A percentile compares a stretch with the other conserved stretches of the same genome.
Conservation (phyloP, 768 basidiomycete genomes). For the Punctularia strigosozonata region DNA sequence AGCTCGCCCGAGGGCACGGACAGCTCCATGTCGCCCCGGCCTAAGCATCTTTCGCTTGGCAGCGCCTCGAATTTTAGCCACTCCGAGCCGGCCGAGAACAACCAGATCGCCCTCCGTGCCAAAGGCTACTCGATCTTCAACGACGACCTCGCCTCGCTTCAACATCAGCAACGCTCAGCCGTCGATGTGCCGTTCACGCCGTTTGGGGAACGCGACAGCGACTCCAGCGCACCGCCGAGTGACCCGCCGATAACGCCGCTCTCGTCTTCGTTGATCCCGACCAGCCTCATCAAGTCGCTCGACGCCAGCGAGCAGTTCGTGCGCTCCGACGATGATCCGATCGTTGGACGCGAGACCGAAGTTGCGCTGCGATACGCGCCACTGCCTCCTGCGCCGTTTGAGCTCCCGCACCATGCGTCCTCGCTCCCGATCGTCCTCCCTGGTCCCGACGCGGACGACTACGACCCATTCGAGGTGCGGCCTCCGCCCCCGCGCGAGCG, state of each 20-base stretch:
- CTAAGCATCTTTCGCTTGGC: constrained; percentile 13
- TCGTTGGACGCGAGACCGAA: constrained; percentile 30
- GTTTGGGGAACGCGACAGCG: constrained; percentile 33
- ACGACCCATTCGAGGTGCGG: constrained; percentile 37
- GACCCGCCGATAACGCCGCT: constrained; percentile 24
- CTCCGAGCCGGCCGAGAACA: constrained; percentile 5
- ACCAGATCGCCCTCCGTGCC: constrained; percentile 16
- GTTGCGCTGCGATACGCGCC: neutral
- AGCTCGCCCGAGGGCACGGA: constrained; percentile 4
- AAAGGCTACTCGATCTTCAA: constrained; percentile 30
- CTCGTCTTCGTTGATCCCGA: constrained; percentile 42
- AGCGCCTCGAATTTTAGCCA: constrained; percentile 13
- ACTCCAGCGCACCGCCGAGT: constrained; percentile 12
- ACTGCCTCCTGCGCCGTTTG: constrained; percentile 9
- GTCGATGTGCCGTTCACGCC: constrained; percentile 32
- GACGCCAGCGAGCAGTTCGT: constrained; percentile 27
- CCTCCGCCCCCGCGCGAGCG: constrained; percentile 16
- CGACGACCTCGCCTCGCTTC: constrained; percentile 24
- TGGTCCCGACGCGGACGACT: constrained; percentile 19
- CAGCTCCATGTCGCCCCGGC: constrained; percentile 12
- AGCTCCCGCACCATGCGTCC: constrained; percentile 6
- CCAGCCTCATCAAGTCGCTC: constrained; percentile 42
- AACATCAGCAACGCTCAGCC: constrained; percentile 12
- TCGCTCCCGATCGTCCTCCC: constrained; percentile 25
- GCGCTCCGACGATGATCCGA: constrained; percentile 35